Evolutionary conservation across 2,329 filamentous ascomycete genomes (phyloP), one percentile per base, ranked within the genome.

Genomic region (Colletotrichum acutatum): DNA sequence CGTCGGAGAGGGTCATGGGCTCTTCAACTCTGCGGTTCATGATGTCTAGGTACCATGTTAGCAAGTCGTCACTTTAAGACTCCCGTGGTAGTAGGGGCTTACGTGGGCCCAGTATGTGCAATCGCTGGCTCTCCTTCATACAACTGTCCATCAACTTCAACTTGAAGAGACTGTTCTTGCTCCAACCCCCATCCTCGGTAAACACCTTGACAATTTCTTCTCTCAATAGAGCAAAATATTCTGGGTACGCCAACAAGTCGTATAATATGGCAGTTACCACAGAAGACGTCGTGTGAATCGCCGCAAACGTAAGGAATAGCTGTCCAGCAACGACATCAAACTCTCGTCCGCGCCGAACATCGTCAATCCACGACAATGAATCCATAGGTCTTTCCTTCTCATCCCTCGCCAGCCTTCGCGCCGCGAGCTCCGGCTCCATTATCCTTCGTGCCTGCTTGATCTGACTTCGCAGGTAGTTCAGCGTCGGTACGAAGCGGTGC

Each of bases 301-400:
- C 83, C 1, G 81, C 83, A 60, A 95, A 93, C 54, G 94, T 89
- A 0, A 97, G 95, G 8, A 98, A 88, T 30, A 94, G 87, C 79
- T 97, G 94, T 34, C 94, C 94, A 9, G 81, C 82, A n/a, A 91
- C 85, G 0, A 87, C 83, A 80, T 95, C 89, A 80, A 95, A 96
- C 8, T 83, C 92, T 68, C 87, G 86, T 30, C 90, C 87, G 84
- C 79, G 79, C 3, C 81, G 77, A 6, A 79, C 74, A 14, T 69
- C 60, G 34, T 84, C 80, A 73, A 85, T 82, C 85, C 85, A 87
- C n/a, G 83, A 83, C 26, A 86, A 79, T 5, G 82, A 79, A 72
- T 86, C 83, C 8, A 82, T 78, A 5, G 75, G 75, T 32, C 80
- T 77, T 16, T 82, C 78, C 2, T 79, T 80, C 42, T 75, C 71